These are phyloP conservation scores for Nothophoma quercina DNA, from an alignment of 2,329 filamentous ascomycete species.

Conservation along the genomic window DNA sequence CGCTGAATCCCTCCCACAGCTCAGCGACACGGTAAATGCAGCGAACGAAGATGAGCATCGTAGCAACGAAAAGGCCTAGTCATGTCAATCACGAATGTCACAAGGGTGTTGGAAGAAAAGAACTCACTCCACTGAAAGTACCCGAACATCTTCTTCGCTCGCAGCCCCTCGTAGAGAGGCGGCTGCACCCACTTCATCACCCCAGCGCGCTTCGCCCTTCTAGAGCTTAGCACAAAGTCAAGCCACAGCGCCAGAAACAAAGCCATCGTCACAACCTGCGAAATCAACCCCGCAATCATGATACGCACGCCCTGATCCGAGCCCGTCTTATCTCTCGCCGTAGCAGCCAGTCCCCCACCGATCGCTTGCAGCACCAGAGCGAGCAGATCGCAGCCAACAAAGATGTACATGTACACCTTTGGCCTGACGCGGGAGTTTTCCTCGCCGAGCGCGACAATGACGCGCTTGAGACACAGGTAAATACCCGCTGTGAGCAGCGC, in stretches of 20 bases:
- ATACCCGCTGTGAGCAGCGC: constrained; percentile 63
- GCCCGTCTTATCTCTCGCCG: constrained; percentile 50
- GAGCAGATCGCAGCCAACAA: constrained; percentile 63
- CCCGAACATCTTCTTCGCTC: constrained; percentile 20
- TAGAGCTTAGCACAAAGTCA: constrained; percentile 42
- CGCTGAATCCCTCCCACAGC: constrained; percentile 54
- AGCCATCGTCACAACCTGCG: constrained; percentile 61
- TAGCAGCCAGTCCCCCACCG: constrained; percentile 64
- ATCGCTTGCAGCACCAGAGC: constrained; percentile 65
- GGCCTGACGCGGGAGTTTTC: constrained; percentile 35
- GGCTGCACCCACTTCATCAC: constrained; percentile 28
- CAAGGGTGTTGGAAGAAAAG: neutral
- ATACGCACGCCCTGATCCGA: constrained; percentile 59
- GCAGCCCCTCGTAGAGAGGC: constrained; percentile 30
- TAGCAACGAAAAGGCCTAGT: constrained; percentile 48
- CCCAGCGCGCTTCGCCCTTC: constrained; percentile 25
- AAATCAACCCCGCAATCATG: constrained; percentile 64
- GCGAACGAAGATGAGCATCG: constrained; percentile 55
- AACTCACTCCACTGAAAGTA: constrained; percentile 36
- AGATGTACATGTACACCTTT: constrained; percentile 62
- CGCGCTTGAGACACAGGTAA: constrained; percentile 63
- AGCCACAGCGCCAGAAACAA: constrained; percentile 54
- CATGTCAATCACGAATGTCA: constrained; percentile 8
- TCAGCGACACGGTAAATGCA: constrained; percentile 58
- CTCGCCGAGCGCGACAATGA: constrained; percentile 60